phyloP scores from a whole-genome alignment of 352 stramenopile genomes.

The Albugo candida region DNA sequence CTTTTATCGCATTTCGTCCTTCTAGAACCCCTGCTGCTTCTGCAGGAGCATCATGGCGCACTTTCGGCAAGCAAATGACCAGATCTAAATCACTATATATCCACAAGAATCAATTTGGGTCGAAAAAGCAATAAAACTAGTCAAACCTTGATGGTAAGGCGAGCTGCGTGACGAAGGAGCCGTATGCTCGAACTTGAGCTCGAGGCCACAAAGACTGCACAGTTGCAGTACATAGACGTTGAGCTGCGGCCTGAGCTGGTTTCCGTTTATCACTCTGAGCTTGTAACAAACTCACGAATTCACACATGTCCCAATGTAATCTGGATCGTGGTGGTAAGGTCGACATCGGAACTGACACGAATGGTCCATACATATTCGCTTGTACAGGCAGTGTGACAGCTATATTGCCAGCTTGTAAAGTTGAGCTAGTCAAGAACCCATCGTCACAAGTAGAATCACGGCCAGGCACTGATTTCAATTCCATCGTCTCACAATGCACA shows the following conservation, averaged over 20 bases:
- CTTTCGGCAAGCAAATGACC: conserved; percentile 94
- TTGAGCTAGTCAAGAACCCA: conserved; percentile 1
- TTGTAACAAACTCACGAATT: conserved; percentile 66
- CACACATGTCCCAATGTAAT: conserved; percentile 75
- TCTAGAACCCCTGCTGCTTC: conserved; percentile 90
- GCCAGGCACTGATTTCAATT: conserved; percentile 1
- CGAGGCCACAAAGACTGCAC: conserved; percentile 86
- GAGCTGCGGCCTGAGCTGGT: conserved; percentile 48
- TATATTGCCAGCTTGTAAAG: background rate
- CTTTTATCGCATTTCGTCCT: conserved; percentile 96
- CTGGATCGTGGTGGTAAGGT: conserved; percentile 69
- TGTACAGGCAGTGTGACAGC: conserved; percentile 6
- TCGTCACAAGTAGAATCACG: background rate
- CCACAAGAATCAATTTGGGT: background rate
- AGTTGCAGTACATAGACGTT: conserved; percentile 55
- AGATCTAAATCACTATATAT: conserved; percentile 86
- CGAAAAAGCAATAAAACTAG: background rate
- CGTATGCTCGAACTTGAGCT: conserved; percentile 93
- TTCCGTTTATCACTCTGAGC: conserved; percentile 43
- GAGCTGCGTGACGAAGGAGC: conserved; percentile 90
- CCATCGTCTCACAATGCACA: conserved; percentile 11
- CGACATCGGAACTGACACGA: conserved; percentile 69
- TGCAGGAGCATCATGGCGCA: conserved; percentile 86
- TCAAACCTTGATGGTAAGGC: conserved; percentile 81
- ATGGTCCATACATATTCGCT: conserved; percentile 33